phyloP scores from a whole-genome alignment of 78 protist species.

The Trichosphaerium sp. region DNA sequence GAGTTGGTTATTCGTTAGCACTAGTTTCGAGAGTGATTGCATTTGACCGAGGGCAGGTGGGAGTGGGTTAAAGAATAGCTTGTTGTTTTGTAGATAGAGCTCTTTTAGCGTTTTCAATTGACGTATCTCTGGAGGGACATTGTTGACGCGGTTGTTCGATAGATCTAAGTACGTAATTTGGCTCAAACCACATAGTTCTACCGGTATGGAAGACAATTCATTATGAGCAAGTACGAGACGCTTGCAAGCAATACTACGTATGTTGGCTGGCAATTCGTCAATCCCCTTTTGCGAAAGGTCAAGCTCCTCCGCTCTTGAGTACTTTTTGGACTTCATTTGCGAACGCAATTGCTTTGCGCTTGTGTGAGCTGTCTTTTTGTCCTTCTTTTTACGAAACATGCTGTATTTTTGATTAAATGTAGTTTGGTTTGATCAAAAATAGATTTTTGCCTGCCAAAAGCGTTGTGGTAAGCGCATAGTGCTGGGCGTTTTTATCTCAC shows the following conservation, averaged over 20 bases:
- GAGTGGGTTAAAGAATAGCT: constrained; percentile 48
- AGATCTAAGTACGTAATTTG: constrained; percentile 29
- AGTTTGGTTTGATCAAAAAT: no score
- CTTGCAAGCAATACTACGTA: constrained; percentile 45
- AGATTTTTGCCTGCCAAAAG: no score
- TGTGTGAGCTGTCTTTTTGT: no score
- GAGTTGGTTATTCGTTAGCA: constrained; percentile 40
- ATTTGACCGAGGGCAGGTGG: constrained; percentile 30
- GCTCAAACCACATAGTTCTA: constrained; percentile 42
- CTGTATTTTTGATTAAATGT: no score
- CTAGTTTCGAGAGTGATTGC: constrained; percentile 26
- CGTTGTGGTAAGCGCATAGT: no score
- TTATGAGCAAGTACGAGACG: constrained; percentile 46
- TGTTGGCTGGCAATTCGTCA: constrained; percentile 44
- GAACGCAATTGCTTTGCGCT: no score
- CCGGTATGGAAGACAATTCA: constrained; percentile 47
- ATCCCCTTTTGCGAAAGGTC: constrained; percentile 44
- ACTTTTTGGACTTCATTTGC: constrained; percentile 7
- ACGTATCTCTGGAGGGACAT: constrained; percentile 50
- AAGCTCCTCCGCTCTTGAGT: constrained; percentile 38
- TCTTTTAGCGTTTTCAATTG: constrained; percentile 16
- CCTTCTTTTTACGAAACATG: no score
- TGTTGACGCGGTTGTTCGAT: constrained; percentile 39
- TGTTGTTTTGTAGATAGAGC: constrained; percentile 26
- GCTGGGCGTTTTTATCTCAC: no score